These are phyloP conservation scores for Claviceps citrina DNA, from an alignment of 2,329 filamentous ascomycete species.

Conservation along the genomic window DNA sequence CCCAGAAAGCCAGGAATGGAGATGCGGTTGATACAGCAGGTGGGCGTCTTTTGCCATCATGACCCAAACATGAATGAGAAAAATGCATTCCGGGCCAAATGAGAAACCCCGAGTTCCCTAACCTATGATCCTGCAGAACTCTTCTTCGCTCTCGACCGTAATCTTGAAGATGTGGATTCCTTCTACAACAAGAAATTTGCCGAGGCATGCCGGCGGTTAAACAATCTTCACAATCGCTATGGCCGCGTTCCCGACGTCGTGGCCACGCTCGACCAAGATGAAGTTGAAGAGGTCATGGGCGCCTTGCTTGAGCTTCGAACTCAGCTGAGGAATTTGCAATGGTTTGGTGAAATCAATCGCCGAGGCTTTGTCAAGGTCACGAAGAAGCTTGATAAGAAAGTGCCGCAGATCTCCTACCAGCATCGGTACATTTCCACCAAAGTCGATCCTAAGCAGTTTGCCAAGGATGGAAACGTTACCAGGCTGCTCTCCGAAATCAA, in stretches of 20 bases:
- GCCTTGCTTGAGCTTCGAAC: slow-evolving; percentile 77
- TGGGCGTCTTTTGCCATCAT: slow-evolving; percentile 33
- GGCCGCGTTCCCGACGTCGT: slow-evolving; percentile 55
- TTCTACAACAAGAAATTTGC: slow-evolving; percentile 95
- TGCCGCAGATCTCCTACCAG: slow-evolving; percentile 60
- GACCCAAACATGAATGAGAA: slow-evolving; percentile 7
- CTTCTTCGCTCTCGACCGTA: slow-evolving; percentile 91
- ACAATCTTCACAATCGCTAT: slow-evolving; percentile 77
- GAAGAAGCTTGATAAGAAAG: slow-evolving; percentile 96
- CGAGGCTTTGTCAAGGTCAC: slow-evolving; percentile 96
- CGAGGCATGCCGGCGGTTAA: slow-evolving; percentile 70
- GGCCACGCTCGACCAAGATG: slow-evolving; percentile 67
- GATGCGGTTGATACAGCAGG: slow-evolving; percentile 78
- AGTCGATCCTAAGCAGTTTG: slow-evolving; percentile 78
- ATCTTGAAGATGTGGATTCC: slow-evolving; percentile 87
- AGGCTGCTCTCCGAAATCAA: slow-evolving; percentile 53
- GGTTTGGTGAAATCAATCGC: slow-evolving; percentile 95
- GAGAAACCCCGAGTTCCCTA: slow-evolving; percentile 15
- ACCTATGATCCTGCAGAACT: slow-evolving; percentile 50
- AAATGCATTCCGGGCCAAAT: slow-evolving; percentile 10
- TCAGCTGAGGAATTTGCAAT: slow-evolving; percentile 80
- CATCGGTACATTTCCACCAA: slow-evolving; percentile 78
- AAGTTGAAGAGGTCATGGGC: slow-evolving; percentile 79
- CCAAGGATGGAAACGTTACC: slow-evolving; percentile 46
- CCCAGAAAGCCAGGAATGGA: slow-evolving; percentile 48